phyloP scores from a whole-genome alignment of 2,329 filamentous ascomycete species.

The Epicoccum nigrum region DNA sequence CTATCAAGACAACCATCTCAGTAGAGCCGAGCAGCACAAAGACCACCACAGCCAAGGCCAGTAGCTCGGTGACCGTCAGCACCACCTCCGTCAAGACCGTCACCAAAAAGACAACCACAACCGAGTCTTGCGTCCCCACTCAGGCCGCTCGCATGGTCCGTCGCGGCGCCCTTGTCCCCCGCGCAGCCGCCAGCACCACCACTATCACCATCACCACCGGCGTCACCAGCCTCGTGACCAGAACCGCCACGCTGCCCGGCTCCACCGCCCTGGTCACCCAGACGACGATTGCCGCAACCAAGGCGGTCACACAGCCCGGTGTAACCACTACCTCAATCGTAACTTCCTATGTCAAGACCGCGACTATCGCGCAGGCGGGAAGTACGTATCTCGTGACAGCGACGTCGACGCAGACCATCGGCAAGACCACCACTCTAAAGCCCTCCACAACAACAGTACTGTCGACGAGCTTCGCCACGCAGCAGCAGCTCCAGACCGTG shows the following conservation, averaged over 20 bases:
- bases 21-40: slow-evolving; percentile 28
- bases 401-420: slow-evolving; percentile 20
- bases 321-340: slow-evolving; percentile 27
- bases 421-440: slow-evolving; percentile 28
- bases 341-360: slow-evolving; percentile 27
- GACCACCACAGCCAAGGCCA: slow-evolving; percentile 29
- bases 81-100: slow-evolving; percentile 32
- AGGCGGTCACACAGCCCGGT: slow-evolving; percentile 16
- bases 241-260: slow-evolving; percentile 20
- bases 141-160: slow-evolving; percentile 19
- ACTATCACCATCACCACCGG: slow-evolving; percentile 35
- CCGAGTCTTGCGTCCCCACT: slow-evolving; percentile 35
- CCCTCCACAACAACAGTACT: slow-evolving; percentile 21
- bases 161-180: slow-evolving; percentile 24
- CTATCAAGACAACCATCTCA: slow-evolving; percentile 18
- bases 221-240: slow-evolving; percentile 29
- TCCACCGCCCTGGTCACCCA: slow-evolving; percentile 21
- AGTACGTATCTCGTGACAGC: slow-evolving; percentile 25
- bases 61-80: slow-evolving; percentile 25
- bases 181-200: slow-evolving; percentile 20
- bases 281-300: slow-evolving; percentile 17
- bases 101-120: slow-evolving; percentile 39
- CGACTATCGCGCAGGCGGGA: slow-evolving; percentile 32
- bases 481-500: slow-evolving; percentile 20
- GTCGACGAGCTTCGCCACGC: slow-evolving; percentile 18